Evolutionary conservation across 2,329 filamentous ascomycete genomes (phyloP).

Genomic region (Lachnellula suecica): DNA sequence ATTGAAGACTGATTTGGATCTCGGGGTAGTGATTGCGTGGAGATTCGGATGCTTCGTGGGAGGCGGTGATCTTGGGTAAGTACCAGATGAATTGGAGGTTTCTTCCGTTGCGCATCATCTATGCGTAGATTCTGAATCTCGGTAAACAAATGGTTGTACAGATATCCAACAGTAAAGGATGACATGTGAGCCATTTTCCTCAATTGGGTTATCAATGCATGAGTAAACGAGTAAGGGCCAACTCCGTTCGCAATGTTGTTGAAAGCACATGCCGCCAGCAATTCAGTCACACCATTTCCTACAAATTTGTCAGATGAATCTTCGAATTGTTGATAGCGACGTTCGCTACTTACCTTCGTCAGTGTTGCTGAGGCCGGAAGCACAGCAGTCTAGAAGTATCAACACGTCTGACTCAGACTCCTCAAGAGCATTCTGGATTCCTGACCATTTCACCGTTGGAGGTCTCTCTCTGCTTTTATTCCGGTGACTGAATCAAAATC

Average conservation of each 20-base stretch:
- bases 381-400: conserved; percentile 59
- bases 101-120: conserved; percentile 1
- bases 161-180: conserved; percentile 45
- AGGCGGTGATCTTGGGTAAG: conserved; percentile 4
- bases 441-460: conserved; percentile 17
- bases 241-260: conserved; percentile 47
- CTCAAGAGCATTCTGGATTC: conserved; percentile 48
- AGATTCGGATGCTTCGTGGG: conserved; percentile 5
- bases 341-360: conserved; percentile 4
- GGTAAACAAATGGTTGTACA: conserved; percentile 18
- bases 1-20: neutral
- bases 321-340: neutral
- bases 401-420: conserved; percentile 56
- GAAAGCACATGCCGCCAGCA: conserved; percentile 46
- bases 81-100: conserved; percentile 8
- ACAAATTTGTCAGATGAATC: neutral
- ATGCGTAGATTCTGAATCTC: conserved; percentile 4
- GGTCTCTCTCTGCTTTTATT: conserved; percentile 8
- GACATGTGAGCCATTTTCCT: conserved; percentile 34
- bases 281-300: conserved; percentile 32
- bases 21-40: neutral
- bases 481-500: conserved; percentile 2
- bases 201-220: conserved; percentile 4
- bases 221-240: conserved; percentile 16
- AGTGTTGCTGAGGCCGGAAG: conserved; percentile 27